Base-by-base conservation (phyloP, 768 basidiomycete genomes). In the Leccinum disarticulatum region DNA sequence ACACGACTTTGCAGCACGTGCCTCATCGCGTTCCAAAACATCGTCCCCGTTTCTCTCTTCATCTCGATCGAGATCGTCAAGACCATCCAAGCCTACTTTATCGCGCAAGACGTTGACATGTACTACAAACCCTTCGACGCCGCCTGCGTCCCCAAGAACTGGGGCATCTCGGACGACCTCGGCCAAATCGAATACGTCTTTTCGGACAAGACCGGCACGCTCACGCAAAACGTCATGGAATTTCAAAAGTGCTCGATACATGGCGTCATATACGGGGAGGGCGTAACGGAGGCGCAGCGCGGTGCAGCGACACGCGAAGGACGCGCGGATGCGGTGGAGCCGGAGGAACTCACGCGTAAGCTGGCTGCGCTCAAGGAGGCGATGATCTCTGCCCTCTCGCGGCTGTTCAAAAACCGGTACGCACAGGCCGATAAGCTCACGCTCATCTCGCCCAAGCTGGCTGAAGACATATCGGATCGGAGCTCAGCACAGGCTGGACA, bases 11-110 rank as follows among this genome's bases (percentile, higher is more conserved):
- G 19, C 67, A 97, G 94, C 28, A 92, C 95, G 2, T 91, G 90
- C 72, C 83, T 99, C 43, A 93, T 98, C 70, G 90, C 92, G 3
- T 98, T 98, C 80, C 95, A 98, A 76, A 98, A 98, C 74, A 95
- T 97, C 71, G 90, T 98, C 14, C 95, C 95, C 25, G 89, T 97
- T 58, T 95, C 94, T 3, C 83, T 98, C 25, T 96, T 96, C 79
- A 97, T 98, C 70, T 95, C 95, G 52, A 95, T 97, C 70, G 95
- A 98, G 77, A 91, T 97, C 64, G 95, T 97, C 80, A 97, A 97
- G 79, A 97, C 95, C 2, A 93, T 96, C 58, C 95, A 97, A 72
- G 95, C 95, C 3, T 96, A 85, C 77, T 96, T 97, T 79, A 98
- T 97, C 70, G 91, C 90, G 8, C 93, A 96, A 73, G 95, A 98